Conservation (phyloP, 371 early-diverging fungal species). For the Syncephalastrum contaminatum region DNA sequence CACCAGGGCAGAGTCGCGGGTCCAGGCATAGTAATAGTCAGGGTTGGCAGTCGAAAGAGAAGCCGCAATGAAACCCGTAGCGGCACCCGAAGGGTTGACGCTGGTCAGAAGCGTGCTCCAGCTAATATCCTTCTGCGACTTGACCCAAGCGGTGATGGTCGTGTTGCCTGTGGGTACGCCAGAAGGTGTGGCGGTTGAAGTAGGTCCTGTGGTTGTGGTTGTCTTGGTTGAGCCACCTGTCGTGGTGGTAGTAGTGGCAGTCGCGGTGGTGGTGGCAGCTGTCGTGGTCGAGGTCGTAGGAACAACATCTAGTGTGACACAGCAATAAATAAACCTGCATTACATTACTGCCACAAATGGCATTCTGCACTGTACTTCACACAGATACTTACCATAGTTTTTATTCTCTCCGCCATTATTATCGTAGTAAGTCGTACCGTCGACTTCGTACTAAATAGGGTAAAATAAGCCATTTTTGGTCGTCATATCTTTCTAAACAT, state of each 20-base stretch:
- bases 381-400: constrained; percentile 17
- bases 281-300: constrained; percentile 7
- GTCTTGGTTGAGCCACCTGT: constrained; percentile 15
- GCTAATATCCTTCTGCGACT: background rate
- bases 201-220: background rate
- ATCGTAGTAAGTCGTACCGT: constrained; percentile 39
- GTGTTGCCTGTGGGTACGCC: constrained; percentile 27
- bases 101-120: constrained; percentile 15
- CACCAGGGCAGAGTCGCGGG: constrained; percentile 68
- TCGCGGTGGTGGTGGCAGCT: constrained; percentile 13
- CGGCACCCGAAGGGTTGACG: constrained; percentile 35
- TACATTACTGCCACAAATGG: background rate
- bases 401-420: constrained; percentile 27
- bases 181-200: constrained; percentile 8
- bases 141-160: constrained; percentile 21
- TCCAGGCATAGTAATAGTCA: constrained; percentile 82
- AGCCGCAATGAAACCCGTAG: constrained; percentile 38
- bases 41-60: constrained; percentile 47
- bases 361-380: too few relatives aligned
- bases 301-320: background rate
- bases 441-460: constrained; percentile 27
- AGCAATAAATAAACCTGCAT: background rate
- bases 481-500: background rate
- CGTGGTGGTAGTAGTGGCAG: constrained; percentile 14
- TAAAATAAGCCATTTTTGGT: background rate